These are phyloP conservation scores for Ligustrum vulgare DNA, from an alignment of 257 asterid genomes.

Conservation along the genomic window DNA sequence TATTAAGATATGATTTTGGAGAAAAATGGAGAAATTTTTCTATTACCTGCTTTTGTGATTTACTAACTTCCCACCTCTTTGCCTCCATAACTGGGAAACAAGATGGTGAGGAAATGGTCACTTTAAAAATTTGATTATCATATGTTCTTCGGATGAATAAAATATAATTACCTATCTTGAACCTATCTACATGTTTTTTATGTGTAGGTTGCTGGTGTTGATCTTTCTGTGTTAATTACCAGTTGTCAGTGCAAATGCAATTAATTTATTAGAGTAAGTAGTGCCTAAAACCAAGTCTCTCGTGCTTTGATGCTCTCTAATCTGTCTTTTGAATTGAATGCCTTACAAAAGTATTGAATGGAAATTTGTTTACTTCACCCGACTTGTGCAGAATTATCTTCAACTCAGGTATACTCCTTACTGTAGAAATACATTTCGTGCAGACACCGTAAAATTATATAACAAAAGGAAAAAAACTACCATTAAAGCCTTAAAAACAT, in stretches of 20 bases:
- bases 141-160: background rate
- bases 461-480: too few relatives aligned
- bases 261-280: conserved; percentile 53
- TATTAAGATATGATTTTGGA: background rate
- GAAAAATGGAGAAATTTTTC: background rate
- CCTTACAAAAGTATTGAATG: background rate
- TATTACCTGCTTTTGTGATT: background rate
- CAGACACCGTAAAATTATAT: too few relatives aligned
- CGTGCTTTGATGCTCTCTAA: background rate
- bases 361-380: too few relatives aligned
- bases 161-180: background rate
- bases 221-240: conserved; percentile 63
- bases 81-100: background rate
- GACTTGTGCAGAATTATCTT: too few relatives aligned
- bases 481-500: too few relatives aligned
- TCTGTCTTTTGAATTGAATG: background rate
- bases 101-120: background rate
- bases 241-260: conserved; percentile 75
- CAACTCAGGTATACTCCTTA: too few relatives aligned
- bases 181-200: background rate
- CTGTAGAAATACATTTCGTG: too few relatives aligned
- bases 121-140: conserved; percentile 7
- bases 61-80: background rate
- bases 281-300: background rate
- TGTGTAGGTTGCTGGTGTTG: conserved; percentile 48